Base-by-base conservation (phyloP, 257 asterid genomes). In the Salvia rosmarinus region DNA sequence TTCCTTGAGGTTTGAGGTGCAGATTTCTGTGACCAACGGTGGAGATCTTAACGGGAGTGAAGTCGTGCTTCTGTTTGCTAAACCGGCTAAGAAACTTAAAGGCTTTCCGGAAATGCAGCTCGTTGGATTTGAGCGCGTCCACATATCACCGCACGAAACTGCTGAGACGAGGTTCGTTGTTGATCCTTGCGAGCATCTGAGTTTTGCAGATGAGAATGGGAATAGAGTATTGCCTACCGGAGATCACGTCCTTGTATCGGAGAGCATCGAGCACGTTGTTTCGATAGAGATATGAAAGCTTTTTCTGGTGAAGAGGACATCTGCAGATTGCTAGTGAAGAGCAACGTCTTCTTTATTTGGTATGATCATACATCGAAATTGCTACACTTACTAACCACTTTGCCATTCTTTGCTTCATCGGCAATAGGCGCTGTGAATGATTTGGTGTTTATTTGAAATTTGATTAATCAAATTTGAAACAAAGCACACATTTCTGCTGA, bases 161-260 rank as follows among this genome's bases (percentile, higher is more conserved):
- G 82, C 62, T 44, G 84, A 85, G 58, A 72, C 80, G 16, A 84
- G 83, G 64, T 81, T 91, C 32, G 21, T 55, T 39, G 79, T 94
- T 4, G 90, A 91, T 80, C 95, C 99, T 23, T 94, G 99, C 20
- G 82, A 89, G 37, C 90, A 86, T 83, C 90, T 94, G 17, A 91
- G 96, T 87, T 70, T 85, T 74, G 96, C 85, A 21, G 89, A 87
- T 66, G 90, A 81, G 80, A 68, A 78, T 28, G 99, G 99, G 21
- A 56, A 71, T 25, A 78, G 80, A 71, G 76, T 89, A 78, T 55
- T 94, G 83, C 85, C 90, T 19, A 50, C 79, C n/a, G 99, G 97
- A 43, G 89, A 91, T 77, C 95, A 94, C 65, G 58, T 79, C 64
- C 76, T 89, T 2, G 46, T 76, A 49, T 79, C 91, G 30, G 87